These are phyloP conservation scores for Pseudonitzschia multistriata DNA, from an alignment of 108 stramenopile genomes.

Conservation along the genomic window DNA sequence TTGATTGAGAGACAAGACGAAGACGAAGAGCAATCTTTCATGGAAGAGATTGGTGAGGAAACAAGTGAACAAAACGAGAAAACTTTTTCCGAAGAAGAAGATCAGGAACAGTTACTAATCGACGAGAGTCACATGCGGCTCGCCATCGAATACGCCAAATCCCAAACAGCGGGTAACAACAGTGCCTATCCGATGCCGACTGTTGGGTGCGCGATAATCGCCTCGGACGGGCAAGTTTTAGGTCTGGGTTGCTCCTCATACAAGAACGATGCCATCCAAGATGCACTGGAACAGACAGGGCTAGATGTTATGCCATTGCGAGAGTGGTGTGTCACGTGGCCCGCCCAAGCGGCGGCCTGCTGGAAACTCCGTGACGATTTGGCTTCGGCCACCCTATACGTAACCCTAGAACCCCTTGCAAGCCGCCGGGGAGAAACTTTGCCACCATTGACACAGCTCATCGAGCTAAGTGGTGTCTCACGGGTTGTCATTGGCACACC, in stretches of 20 bases:
- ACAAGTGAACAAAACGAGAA: not conserved
- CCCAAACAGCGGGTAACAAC: slow-evolving; percentile 11
- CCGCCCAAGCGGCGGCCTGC: slow-evolving; percentile 28
- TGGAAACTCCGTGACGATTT: slow-evolving; percentile 53
- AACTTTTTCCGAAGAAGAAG: not conserved
- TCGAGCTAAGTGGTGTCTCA: slow-evolving; percentile 56
- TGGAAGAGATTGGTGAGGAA: slow-evolving; percentile 20
- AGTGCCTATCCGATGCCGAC: slow-evolving; percentile 64
- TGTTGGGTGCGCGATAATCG: slow-evolving; percentile 60
- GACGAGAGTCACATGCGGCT: slow-evolving; percentile 7
- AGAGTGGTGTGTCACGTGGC: slow-evolving; percentile 83
- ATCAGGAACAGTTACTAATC: not conserved
- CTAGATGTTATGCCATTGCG: slow-evolving; percentile 58
- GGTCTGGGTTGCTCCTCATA: slow-evolving; percentile 59
- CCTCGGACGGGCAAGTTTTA: slow-evolving; percentile 58
- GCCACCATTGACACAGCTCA: slow-evolving; percentile 75
- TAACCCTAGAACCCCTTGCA: slow-evolving; percentile 71
- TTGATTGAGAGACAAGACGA: slow-evolving; percentile 8
- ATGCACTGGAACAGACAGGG: slow-evolving; percentile 57
- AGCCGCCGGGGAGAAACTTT: slow-evolving; percentile 57
- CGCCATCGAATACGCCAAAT: slow-evolving; percentile 10
- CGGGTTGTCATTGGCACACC: slow-evolving; percentile 80
- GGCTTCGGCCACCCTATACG: slow-evolving; percentile 61
- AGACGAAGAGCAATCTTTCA: slow-evolving; percentile 28
- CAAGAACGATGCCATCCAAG: slow-evolving; percentile 55